Conservation (phyloP, 176 grass and related monocot species). For the Typha latifolia region DNA sequence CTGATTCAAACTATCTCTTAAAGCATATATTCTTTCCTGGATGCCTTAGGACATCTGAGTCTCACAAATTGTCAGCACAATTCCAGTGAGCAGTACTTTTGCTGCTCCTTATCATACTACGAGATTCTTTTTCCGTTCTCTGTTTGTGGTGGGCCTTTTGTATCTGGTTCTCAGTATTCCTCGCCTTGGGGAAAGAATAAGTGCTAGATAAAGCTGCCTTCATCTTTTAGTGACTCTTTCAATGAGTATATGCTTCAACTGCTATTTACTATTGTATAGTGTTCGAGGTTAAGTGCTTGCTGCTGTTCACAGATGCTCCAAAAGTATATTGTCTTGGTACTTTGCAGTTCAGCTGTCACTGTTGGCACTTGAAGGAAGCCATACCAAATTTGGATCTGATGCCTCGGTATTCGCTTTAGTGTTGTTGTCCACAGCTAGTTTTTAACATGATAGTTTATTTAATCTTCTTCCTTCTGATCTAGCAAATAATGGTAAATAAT, state of each 20-base stretch:
- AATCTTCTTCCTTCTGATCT: too few species aligned
- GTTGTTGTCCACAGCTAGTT: not conserved
- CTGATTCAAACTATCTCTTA: not conserved
- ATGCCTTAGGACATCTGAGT: not conserved
- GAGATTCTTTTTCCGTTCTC: not conserved
- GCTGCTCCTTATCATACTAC: not conserved
- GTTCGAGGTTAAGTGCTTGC: not conserved
- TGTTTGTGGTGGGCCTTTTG: not conserved
- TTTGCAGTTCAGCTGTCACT: too few species aligned
- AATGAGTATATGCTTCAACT: not conserved
- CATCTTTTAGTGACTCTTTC: not conserved
- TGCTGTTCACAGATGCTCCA: conserved; percentile 2
- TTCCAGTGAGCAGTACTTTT: not conserved
- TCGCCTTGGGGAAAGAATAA: not conserved
- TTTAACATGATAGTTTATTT: not conserved
- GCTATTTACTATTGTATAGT: conserved; percentile 1
- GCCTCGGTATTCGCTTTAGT: not conserved
- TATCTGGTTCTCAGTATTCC: not conserved
- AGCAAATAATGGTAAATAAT: too few species aligned
- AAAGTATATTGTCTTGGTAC: not conserved
- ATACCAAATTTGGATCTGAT: not conserved
- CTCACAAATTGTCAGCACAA: conserved; percentile 1
- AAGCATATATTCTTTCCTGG: not conserved
- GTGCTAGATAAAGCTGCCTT: not conserved
- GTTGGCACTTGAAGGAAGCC: not conserved